Conservation (phyloP, 768 basidiomycete species). For the Saitozyma sp. region DNA sequence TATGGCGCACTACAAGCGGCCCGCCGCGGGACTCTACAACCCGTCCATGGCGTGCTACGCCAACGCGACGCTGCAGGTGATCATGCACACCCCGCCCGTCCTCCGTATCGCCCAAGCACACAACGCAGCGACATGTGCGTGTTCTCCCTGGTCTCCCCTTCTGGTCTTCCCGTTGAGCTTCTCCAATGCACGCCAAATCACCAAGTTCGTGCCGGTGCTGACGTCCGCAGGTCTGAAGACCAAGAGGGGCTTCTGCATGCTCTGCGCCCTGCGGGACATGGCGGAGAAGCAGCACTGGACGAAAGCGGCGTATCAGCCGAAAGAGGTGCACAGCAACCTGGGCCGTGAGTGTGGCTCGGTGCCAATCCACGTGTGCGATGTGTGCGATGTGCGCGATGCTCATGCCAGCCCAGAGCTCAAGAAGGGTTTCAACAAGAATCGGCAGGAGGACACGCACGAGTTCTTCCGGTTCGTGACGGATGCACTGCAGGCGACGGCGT, state of each 20-base stretch:
- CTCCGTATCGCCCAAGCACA: constrained; percentile 30
- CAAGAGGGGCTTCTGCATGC: constrained; percentile 27
- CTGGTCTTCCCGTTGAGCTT: neutral
- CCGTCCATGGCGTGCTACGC: constrained; percentile 93
- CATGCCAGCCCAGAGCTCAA: constrained; percentile 67
- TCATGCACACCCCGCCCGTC: constrained; percentile 88
- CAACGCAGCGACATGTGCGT: constrained; percentile 62
- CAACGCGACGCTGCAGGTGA: constrained; percentile 89
- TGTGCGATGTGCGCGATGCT: too few relatives aligned
- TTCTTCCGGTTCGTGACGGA: constrained; percentile 94
- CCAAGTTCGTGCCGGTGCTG: neutral
- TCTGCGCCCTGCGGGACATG: constrained; percentile 63
- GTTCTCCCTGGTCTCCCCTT: neutral
- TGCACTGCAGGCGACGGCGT: constrained; percentile 78
- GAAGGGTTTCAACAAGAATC: constrained; percentile 82
- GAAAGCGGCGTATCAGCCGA: constrained; percentile 63
- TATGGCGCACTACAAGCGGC: constrained; percentile 8
- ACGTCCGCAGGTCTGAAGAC: neutral
- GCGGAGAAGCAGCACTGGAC: constrained; percentile 57
- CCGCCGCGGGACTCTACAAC: constrained; percentile 67
- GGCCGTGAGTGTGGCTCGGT: constrained; percentile 60
- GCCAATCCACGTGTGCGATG: neutral
- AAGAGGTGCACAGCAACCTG: constrained; percentile 65
- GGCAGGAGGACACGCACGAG: constrained; percentile 97
- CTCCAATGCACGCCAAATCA: neutral